Evolutionary conservation across 2,329 filamentous ascomycete species (phyloP).

Genomic region (Alternaria triticimaculans): DNA sequence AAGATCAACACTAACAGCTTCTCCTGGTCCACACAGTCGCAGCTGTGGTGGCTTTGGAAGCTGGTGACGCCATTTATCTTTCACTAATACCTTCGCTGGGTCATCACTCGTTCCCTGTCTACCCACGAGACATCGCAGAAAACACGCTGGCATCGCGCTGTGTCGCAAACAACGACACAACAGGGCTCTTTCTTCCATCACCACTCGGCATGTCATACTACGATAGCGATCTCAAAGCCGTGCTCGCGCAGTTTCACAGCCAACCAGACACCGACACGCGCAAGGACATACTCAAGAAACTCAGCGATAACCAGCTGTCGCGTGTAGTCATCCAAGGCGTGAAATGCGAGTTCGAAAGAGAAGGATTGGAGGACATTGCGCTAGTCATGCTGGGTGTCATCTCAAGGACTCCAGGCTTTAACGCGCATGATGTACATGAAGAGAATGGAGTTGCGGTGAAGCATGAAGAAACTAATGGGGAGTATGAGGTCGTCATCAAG

Average conservation of each 20-base stretch:
- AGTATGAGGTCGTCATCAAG: not conserved
- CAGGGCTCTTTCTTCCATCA: not conserved
- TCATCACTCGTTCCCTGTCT: not conserved
- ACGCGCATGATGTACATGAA: not conserved
- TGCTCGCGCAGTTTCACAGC: not conserved
- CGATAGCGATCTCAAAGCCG: not conserved
- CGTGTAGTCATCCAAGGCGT: not conserved
- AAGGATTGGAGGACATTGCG: not conserved
- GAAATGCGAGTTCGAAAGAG: not conserved
- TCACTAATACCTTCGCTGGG: not conserved
- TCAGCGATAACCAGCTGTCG: not conserved
- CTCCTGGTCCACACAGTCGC: not conserved
- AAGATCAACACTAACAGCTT: not conserved
- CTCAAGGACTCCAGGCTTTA: too few species aligned
- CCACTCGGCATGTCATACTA: not conserved
- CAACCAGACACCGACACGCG: not conserved
- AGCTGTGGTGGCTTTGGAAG: rapidly evolving
- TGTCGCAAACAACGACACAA: not conserved
- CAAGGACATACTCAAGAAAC: not conserved
- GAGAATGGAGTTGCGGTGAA: not conserved
- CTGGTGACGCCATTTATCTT: not conserved
- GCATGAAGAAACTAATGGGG: not conserved
- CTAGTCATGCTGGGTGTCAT: not conserved
- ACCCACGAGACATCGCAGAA: not conserved
- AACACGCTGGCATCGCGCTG: not conserved